Base-by-base conservation (phyloP, 331 rosid genomes). In the Ulmus americana region DNA sequence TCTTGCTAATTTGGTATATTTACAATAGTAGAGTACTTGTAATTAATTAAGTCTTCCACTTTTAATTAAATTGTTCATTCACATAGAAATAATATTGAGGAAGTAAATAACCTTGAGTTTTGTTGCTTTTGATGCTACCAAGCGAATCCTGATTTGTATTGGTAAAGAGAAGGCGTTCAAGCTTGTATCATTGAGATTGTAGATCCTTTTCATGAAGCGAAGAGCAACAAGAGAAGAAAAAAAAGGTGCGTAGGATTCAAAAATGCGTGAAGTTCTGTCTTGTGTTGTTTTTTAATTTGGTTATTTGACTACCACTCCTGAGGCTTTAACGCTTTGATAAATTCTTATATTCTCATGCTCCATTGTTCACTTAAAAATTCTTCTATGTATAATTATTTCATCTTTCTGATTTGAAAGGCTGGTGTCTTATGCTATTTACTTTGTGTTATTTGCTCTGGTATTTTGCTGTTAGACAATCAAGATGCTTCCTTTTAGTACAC, bases 151-250 rank as follows among this genome's bases (percentile, higher is more conserved):
- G 5, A 20, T 47, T 54, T 28, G 3, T 16, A 41, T 9, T 16
- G 51, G 44, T 39, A 15, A 10, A 6, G 13, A 48, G 39, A 1
- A 6, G 45, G 10, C 22, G 35, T 57, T 64, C 35, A 6, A 8
- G 73, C 61, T 63, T 66, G 0, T 14, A 38, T 53, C 47, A 46
- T n/a, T 55, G 60, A 22, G 16, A 46, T 45, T 8, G 12, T 54
- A 89, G 98, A 92, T 90, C 86, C 98, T 80, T 92, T 92, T 79
- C 98, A 92, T 38, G 98, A 92, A 86, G 98, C 89, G 85, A 92
- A 87, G 84, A 92, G 98, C 88, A 92, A 63, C 88, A 97, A 10
- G 98, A 89, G 46, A 92, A 92, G 98, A 92, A 89, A 80, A 92
- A 92, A 71, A 97, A 92, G 97, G 97, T 89, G 60, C 41, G 87